phyloP scores from a whole-genome alignment of 352 stramenopile genomes.

The Phytopythium aichiense region DNA sequence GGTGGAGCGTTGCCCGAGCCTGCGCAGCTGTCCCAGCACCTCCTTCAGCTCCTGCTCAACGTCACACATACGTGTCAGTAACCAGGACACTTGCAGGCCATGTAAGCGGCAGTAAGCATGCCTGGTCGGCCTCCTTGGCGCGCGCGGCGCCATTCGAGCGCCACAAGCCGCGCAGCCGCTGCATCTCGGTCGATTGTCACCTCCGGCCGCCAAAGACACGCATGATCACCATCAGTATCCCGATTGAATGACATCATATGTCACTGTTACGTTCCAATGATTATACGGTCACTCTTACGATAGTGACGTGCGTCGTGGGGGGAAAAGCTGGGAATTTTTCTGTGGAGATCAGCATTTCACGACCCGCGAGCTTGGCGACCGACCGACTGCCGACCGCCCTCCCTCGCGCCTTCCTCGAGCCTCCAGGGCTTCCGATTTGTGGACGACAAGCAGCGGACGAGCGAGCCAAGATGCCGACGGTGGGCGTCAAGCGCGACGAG shows the following conservation, averaged over 20 bases:
- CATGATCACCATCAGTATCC: neutral
- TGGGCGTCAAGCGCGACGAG: constrained; percentile 95
- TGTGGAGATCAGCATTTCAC: constrained; percentile 6
- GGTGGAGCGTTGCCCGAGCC: constrained; percentile 47
- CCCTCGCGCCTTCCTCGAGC: too few species aligned
- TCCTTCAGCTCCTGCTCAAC: constrained; percentile 48
- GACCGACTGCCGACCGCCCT: too few species aligned
- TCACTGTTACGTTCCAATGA: too few species aligned
- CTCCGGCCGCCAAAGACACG: neutral
- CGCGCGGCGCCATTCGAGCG: neutral
- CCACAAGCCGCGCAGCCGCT: constrained; percentile 1
- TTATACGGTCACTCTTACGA: neutral
- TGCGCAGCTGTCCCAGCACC: constrained; percentile 50
- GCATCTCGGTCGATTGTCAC: constrained; percentile 1
- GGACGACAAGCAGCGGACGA: too few species aligned
- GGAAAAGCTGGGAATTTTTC: neutral
- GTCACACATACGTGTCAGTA: neutral
- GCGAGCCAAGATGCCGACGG: constrained; percentile 91
- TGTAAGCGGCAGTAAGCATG: too few species aligned
- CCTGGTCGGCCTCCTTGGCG: constrained; percentile 7
- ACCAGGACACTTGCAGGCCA: too few species aligned
- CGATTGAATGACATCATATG: neutral
- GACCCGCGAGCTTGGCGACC: neutral
- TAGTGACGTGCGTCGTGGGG: neutral
- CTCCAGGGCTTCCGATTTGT: too few species aligned